Evolutionary conservation across 2,329 filamentous ascomycete genomes (phyloP).

Genomic region (Aspergillus sp.): DNA sequence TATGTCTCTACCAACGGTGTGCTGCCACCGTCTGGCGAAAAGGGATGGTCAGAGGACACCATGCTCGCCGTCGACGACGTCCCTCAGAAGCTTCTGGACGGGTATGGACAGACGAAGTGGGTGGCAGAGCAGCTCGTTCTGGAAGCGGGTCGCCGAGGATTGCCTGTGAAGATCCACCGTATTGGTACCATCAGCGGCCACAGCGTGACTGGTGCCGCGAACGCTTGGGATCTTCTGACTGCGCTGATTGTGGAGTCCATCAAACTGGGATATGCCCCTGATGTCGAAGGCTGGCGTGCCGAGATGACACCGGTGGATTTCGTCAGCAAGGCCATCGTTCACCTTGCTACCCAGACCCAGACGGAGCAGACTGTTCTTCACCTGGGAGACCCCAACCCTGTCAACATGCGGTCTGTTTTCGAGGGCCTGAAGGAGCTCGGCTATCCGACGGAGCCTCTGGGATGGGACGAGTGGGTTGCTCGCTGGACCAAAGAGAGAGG

Average conservation of each 20-base stretch:
- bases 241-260: conserved; percentile 76
- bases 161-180: conserved; percentile 70
- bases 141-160: conserved; percentile 65
- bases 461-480: conserved; percentile 72
- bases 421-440: conserved; percentile 64
- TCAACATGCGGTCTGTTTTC: conserved; percentile 66
- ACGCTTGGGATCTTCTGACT: conserved; percentile 75
- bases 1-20: conserved; percentile 81
- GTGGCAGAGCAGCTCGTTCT: conserved; percentile 73
- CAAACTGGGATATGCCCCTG: conserved; percentile 67
- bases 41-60: conserved; percentile 69
- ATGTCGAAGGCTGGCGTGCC: conserved; percentile 71
- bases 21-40: conserved; percentile 62
- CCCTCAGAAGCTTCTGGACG: conserved; percentile 66
- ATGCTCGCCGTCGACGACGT: conserved; percentile 68
- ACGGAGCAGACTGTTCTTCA: conserved; percentile 68
- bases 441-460: conserved; percentile 65
- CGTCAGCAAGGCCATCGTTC: conserved; percentile 70
- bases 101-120: conserved; percentile 80
- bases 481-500: conserved; percentile 72
- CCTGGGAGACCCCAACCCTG: conserved; percentile 69
- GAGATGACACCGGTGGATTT: conserved; percentile 87
- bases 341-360: conserved; percentile 64
- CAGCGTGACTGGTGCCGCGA: conserved; percentile 70
- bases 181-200: conserved; percentile 78